Evolutionary conservation across 179 eudicot genomes (phyloP).

Genomic region (Vitellaria paradoxa): DNA sequence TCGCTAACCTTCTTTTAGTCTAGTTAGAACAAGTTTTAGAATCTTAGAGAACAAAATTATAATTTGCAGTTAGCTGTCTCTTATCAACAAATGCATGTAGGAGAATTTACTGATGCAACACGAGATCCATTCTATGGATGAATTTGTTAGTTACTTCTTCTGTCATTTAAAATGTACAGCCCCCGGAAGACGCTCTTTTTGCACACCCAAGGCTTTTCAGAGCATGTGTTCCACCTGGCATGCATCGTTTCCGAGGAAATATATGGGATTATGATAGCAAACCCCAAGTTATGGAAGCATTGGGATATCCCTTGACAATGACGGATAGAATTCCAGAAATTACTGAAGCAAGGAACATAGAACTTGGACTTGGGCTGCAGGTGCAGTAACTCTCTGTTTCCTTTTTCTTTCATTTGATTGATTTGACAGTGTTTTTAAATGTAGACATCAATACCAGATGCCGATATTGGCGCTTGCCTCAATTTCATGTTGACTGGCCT

Average conservation of each 20-base stretch:
- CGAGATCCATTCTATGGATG: background rate
- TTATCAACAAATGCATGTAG: background rate
- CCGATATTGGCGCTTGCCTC: constrained; percentile 10
- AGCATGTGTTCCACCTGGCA: constrained; percentile 99
- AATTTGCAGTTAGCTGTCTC: background rate
- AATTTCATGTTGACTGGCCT: background rate
- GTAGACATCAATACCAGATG: background rate
- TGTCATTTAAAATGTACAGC: constrained; percentile 42
- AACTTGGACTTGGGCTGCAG: constrained; percentile 99
- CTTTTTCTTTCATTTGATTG: background rate
- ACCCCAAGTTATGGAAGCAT: constrained; percentile 76
- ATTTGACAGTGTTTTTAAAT: background rate
- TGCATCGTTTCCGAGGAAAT: constrained; percentile 95
- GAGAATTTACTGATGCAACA: background rate
- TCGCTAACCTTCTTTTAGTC: too few species aligned
- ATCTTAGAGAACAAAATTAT: background rate
- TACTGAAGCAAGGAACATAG: constrained; percentile 97
- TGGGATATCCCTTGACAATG: constrained; percentile 79
- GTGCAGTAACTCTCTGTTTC: constrained; percentile 25
- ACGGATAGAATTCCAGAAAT: constrained; percentile 83
- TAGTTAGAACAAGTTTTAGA: background rate
- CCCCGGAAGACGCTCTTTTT: constrained; percentile 98
- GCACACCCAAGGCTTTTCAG: constrained; percentile 96
- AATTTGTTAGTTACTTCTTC: constrained; percentile 7
- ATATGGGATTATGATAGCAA: constrained; percentile 95